Evolutionary conservation across 345 rosid genomes (phyloP), one percentile per base, ranked within the genome.

Genomic region (Kandelia obovata): DNA sequence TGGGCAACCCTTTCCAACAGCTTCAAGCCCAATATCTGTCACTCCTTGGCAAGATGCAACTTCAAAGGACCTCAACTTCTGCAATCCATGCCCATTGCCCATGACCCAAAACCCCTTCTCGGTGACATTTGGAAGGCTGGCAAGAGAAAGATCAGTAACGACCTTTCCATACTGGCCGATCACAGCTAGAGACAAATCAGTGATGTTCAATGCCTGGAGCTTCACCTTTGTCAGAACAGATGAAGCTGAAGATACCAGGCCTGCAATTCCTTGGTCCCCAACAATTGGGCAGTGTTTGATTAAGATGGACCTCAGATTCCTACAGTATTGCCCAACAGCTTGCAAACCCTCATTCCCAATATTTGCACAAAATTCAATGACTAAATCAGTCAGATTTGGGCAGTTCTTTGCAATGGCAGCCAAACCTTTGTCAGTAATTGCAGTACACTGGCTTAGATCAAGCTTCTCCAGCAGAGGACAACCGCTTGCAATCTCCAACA

Each of bases 41-140:
- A 89, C 71, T 47, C 99, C 97, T 25, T 30, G 70, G 84, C 98
- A 96, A 9, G 91, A 84, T 28, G 82, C 46, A 68, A 96, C 79
- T 23, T 87, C 62, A 1, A 95, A 66, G 59, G 94, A 87, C 64
- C 79, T 85, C 72, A 96, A 71, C 58, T 89, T 90, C 78, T 92
- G 97, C 74, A 96, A 79, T 25, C 94, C 98, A 0, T 84, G 82
- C n/a, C 89, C 96, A 52, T 80, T 89, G 35, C 92, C 95, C 99
- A 96, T 90, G 60, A 92, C 97, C 97, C 99, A 96, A 74, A 96
- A 92, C 27, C 99, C 99, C 79, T 78, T 89, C 83, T 90, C 92
- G 1, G 75, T 83, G 62, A 92, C 92, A 61, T 83, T 78, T 17
- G 81, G 79, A 51, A 95, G 89, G 53, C 70, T 84, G 71, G 75